Conservation (phyloP, 2,329 filamentous ascomycete genomes). For the Diaporthe longicolla region DNA sequence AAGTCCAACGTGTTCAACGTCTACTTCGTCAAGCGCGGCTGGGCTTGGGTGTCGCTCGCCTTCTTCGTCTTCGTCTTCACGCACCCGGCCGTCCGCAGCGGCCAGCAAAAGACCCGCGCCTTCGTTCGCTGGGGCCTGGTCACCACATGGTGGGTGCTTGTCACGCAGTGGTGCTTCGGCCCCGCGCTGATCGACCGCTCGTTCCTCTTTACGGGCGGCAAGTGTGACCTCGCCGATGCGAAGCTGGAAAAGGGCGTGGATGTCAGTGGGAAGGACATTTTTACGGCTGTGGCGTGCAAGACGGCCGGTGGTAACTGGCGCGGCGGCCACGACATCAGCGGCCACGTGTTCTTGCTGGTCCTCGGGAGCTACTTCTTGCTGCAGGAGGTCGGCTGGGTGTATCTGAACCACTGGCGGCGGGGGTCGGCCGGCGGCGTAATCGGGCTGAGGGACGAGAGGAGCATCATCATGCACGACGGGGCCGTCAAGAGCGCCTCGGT, state of each 20-base stretch:
- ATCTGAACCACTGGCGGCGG: constrained; percentile 58
- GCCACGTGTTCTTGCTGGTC: constrained; percentile 93
- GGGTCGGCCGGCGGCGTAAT: constrained; percentile 47
- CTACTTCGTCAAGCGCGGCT: constrained; percentile 94
- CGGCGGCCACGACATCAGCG: constrained; percentile 96
- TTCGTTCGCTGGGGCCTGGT: constrained; percentile 76
- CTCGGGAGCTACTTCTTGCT: constrained; percentile 85
- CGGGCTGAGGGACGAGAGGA: constrained; percentile 70
- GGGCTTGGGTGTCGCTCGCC: constrained; percentile 88
- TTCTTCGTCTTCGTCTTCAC: constrained; percentile 79
- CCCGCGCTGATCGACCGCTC: constrained; percentile 90
- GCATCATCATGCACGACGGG: constrained; percentile 76
- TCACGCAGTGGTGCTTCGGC: constrained; percentile 98
- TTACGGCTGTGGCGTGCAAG: constrained; percentile 87
- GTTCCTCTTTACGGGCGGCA: constrained; percentile 90
- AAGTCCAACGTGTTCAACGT: constrained; percentile 95
- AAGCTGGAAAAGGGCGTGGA: constrained; percentile 61
- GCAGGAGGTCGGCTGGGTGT: constrained; percentile 80
- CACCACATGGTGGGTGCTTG: constrained; percentile 84
- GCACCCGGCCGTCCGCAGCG: constrained; percentile 68
- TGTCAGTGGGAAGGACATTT: constrained; percentile 59
- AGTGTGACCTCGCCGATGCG: constrained; percentile 75
- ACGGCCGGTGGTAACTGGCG: constrained; percentile 85
- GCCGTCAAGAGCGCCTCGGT: constrained; percentile 72
- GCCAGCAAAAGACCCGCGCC: constrained; percentile 55